Conservation (phyloP, 371 early-diverging fungal genomes). For the Fennellomyces sp. region DNA sequence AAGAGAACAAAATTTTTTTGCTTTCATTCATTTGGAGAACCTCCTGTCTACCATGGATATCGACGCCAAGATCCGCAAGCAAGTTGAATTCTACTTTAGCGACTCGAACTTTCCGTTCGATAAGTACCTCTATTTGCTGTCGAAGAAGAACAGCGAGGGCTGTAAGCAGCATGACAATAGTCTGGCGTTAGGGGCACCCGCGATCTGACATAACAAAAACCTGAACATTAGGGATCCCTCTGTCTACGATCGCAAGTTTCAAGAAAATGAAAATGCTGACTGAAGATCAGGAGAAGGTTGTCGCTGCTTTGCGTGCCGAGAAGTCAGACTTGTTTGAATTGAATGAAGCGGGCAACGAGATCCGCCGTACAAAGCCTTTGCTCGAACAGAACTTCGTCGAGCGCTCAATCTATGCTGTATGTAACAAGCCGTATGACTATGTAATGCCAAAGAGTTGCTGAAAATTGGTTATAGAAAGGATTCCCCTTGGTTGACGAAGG, state of each 20-base stretch:
- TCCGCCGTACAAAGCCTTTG: conserved; percentile 62
- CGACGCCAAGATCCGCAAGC: conserved; percentile 60
- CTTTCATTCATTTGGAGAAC: no score
- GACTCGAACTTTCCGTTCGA: conserved; percentile 79
- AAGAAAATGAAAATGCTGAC: conserved; percentile 70
- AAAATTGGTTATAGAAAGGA: conserved; percentile 49
- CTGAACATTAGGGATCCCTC: conserved; percentile 45
- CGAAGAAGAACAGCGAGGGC: conserved; percentile 52
- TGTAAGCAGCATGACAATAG: conserved; percentile 43
- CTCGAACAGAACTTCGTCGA: conserved; percentile 42
- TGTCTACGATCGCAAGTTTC: conserved; percentile 64
- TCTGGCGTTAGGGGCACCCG: not conserved
- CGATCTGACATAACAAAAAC: not conserved
- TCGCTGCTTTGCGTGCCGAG: conserved; percentile 59
- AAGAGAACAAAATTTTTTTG: conserved; percentile 1
- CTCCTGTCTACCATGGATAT: not conserved
- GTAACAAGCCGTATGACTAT: not conserved
- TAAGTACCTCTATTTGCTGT: conserved; percentile 64
- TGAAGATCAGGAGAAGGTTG: conserved; percentile 49
- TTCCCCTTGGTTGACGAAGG: conserved; percentile 46
- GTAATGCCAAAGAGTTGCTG: not conserved
- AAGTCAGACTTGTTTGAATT: conserved; percentile 59
- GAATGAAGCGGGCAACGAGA: conserved; percentile 56
- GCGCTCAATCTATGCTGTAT: conserved; percentile 65
- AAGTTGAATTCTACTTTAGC: conserved; percentile 82